Conservation (phyloP, 495 filamentous ascomycete genomes). For the Penicillium daleae region DNA sequence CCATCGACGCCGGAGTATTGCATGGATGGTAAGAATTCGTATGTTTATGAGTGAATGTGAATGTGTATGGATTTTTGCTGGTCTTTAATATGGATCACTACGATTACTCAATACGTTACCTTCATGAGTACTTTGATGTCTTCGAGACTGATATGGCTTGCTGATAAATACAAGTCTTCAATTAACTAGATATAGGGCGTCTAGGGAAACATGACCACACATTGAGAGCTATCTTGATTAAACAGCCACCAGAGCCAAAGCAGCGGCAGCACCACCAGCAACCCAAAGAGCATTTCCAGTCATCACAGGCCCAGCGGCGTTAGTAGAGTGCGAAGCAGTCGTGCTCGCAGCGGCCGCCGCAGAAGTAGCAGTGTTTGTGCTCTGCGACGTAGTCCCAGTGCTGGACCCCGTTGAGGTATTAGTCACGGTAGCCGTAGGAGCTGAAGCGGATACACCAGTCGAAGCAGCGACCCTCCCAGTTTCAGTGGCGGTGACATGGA, state of each 20-base stretch:
- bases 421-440: conserved; percentile 15
- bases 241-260: conserved; percentile 11
- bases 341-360: conserved; percentile 10
- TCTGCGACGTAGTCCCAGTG: conserved; percentile 3
- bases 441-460: conserved; percentile 17
- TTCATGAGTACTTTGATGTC: too few species aligned
- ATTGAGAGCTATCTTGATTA: not conserved
- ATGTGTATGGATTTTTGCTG: too few species aligned
- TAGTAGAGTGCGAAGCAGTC: conserved; percentile 8
- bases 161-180: too few species aligned
- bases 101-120: too few species aligned
- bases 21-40: too few species aligned
- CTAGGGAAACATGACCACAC: not conserved
- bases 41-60: too few species aligned
- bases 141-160: too few species aligned
- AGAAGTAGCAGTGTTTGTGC: conserved; percentile 4
- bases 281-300: conserved; percentile 23
- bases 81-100: too few species aligned
- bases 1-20: too few species aligned
- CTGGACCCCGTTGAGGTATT: conserved; percentile 1
- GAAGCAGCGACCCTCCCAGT: conserved; percentile 14
- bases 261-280: conserved; percentile 23
- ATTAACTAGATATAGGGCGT: not conserved
- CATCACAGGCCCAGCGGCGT: conserved; percentile 23
- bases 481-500: conserved; percentile 18